Conservation (phyloP, 768 basidiomycete species). For the Lactifluus subvellereus region DNA sequence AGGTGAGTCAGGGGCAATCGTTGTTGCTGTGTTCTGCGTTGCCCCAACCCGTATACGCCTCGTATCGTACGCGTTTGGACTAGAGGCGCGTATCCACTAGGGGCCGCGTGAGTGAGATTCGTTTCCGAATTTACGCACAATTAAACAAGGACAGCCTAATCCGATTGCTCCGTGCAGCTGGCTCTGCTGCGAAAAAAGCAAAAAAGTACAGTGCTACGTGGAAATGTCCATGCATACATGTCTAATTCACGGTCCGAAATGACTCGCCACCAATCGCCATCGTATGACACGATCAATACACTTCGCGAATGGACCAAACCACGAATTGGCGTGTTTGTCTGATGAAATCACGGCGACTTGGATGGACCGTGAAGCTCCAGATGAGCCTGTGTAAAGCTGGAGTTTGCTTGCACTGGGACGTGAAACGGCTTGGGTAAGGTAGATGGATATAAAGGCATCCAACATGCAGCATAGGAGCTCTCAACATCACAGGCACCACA, state of each 20-base stretch:
- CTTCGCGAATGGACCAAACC: slow-evolving; percentile 6
- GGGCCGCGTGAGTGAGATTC: slow-evolving; percentile 3
- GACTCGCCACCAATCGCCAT: slow-evolving; percentile 15
- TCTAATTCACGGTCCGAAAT: slow-evolving; percentile 6
- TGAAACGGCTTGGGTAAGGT: slow-evolving; percentile 13
- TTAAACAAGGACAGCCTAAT: neutral
- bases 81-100: slow-evolving; percentile 3
- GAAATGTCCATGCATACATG: slow-evolving; percentile 1
- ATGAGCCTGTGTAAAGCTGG: neutral
- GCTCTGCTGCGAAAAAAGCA: slow-evolving; percentile 3
- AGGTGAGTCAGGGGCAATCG: slow-evolving; percentile 4
- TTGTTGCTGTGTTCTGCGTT: slow-evolving; percentile 1
- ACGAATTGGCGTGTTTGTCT: slow-evolving; percentile 7
- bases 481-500: slow-evolving; percentile 1
- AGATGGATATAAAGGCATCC: slow-evolving; percentile 5
- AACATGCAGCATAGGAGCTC: neutral
- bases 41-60: neutral
- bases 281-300: slow-evolving; percentile 13
- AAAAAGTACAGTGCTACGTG: slow-evolving; percentile 5
- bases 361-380: slow-evolving; percentile 4
- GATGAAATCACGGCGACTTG: slow-evolving; percentile 20
- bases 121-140: slow-evolving; percentile 3
- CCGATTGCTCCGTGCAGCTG: neutral
- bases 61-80: slow-evolving; percentile 9
- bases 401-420: neutral